phyloP scores from a whole-genome alignment of 805 yeast species.

The Kregervanrija delftensis region DNA sequence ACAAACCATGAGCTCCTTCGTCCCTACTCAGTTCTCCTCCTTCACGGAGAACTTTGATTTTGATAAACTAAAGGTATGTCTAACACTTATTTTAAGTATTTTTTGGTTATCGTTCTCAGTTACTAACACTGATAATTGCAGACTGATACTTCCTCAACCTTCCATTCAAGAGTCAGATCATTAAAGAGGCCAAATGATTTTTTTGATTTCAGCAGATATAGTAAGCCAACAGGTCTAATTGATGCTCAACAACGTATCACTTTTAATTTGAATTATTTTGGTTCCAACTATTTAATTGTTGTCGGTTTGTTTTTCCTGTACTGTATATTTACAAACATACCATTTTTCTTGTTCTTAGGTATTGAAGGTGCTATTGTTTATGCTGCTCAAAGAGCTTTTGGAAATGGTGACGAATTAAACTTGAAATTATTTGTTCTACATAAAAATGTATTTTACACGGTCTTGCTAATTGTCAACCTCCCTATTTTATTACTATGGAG shows the following conservation, averaged over 20 bases:
- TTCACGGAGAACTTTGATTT: constrained; percentile 6
- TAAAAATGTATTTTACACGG: constrained; percentile 79
- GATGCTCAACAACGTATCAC: constrained; percentile 80
- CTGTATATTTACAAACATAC: constrained; percentile 75
- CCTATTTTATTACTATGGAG: constrained; percentile 63
- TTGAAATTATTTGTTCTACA: constrained; percentile 52
- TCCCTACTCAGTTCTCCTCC: constrained; percentile 8
- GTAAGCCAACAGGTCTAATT: constrained; percentile 75
- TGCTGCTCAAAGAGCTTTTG: constrained; percentile 32
- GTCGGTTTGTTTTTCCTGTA: constrained; percentile 63
- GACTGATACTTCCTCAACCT: constrained; percentile 31
- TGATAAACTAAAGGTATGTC: constrained; percentile 6
- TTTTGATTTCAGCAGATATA: constrained; percentile 76
- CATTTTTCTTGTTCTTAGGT: constrained; percentile 69
- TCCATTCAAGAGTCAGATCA: constrained; percentile 59
- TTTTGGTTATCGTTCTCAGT: not conserved
- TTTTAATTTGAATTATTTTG: constrained; percentile 78
- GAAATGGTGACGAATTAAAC: constrained; percentile 20
- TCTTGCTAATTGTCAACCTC: constrained; percentile 56
- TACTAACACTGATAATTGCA: constrained; percentile 3
- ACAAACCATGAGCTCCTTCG: constrained; percentile 6
- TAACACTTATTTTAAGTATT: not conserved
- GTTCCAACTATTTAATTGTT: constrained; percentile 75
- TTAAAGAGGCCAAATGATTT: constrained; percentile 85
- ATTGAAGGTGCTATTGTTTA: constrained; percentile 34